These are phyloP conservation scores for Anthostomella pinea DNA, from an alignment of 2,329 filamentous ascomycete species.

Conservation along the genomic window DNA sequence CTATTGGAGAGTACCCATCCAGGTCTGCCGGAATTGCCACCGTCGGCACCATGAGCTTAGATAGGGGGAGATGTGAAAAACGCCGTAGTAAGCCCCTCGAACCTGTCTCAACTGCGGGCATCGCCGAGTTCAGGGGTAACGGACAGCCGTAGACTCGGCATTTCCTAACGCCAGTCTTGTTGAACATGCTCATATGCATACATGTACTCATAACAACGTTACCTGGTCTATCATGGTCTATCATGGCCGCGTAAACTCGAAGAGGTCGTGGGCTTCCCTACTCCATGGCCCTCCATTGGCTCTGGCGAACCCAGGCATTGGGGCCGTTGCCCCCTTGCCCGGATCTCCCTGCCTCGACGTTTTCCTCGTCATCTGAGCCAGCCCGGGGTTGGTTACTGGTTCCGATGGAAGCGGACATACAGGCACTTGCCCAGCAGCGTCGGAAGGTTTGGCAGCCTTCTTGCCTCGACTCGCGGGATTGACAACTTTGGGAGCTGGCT, in stretches of 20 bases:
- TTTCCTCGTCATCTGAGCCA: constrained; percentile 8
- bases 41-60: too few species aligned
- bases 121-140: too few species aligned
- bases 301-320: constrained; percentile 44
- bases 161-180: background rate
- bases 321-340: constrained; percentile 12
- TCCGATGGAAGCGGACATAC: constrained; percentile 31
- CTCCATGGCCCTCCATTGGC: constrained; percentile 65
- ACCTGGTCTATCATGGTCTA: too few species aligned
- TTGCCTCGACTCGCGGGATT: constrained; percentile 53
- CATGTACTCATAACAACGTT: too few species aligned
- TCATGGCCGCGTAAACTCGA: constrained; percentile 57
- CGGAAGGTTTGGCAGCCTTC: constrained; percentile 50
- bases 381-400: constrained; percentile 2
- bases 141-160: too few species aligned
- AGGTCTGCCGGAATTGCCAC: too few species aligned
- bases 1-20: too few species aligned
- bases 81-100: too few species aligned
- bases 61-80: background rate
- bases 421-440: constrained; percentile 49
- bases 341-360: constrained; percentile 6
- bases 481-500: constrained; percentile 24
- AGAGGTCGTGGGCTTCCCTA: constrained; percentile 63
- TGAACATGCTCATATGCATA: too few species aligned
- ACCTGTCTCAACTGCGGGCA: too few species aligned